Conservation (phyloP, 108 stramenopile species). For the Nitzschia palea region DNA sequence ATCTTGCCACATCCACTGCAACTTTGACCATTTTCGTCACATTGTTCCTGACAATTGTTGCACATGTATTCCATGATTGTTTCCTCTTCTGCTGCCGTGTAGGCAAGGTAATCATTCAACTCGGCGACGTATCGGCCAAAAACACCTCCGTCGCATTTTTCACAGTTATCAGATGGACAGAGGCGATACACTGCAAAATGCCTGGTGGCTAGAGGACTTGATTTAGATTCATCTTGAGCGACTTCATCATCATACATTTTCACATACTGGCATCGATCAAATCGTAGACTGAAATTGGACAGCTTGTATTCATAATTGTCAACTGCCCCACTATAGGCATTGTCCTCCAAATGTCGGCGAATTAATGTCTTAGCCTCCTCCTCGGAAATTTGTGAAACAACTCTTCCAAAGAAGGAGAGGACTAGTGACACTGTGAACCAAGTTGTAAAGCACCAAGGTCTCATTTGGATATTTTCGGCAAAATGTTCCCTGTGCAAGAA, state of each 20-base stretch:
- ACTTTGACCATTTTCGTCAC: slow-evolving; percentile 30
- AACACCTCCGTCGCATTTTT: slow-evolving; percentile 36
- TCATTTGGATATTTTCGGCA: no score
- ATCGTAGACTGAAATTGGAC: slow-evolving; percentile 61
- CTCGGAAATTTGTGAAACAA: not conserved
- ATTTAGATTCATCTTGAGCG: slow-evolving; percentile 43
- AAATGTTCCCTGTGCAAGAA: no score
- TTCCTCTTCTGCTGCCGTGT: slow-evolving; percentile 51
- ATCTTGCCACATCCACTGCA: slow-evolving; percentile 30
- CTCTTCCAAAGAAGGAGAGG: not conserved
- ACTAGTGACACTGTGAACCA: not conserved
- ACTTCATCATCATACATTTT: slow-evolving; percentile 58
- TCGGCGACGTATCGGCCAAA: slow-evolving; percentile 75
- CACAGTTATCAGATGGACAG: slow-evolving; percentile 57
- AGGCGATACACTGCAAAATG: slow-evolving; percentile 76
- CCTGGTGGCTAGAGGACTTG: slow-evolving; percentile 51
- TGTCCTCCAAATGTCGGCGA: not conserved
- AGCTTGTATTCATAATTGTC: slow-evolving; percentile 35
- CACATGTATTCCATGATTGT: slow-evolving; percentile 62
- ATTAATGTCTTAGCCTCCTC: not conserved
- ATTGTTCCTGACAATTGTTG: slow-evolving; percentile 63
- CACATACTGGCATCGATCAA: slow-evolving; percentile 81
- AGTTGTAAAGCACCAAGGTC: not conserved
- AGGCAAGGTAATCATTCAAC: slow-evolving; percentile 57
- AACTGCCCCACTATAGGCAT: not conserved